Evolutionary conservation across 257 asterid genomes (phyloP).

Genomic region (Solanum chmielewskii): DNA sequence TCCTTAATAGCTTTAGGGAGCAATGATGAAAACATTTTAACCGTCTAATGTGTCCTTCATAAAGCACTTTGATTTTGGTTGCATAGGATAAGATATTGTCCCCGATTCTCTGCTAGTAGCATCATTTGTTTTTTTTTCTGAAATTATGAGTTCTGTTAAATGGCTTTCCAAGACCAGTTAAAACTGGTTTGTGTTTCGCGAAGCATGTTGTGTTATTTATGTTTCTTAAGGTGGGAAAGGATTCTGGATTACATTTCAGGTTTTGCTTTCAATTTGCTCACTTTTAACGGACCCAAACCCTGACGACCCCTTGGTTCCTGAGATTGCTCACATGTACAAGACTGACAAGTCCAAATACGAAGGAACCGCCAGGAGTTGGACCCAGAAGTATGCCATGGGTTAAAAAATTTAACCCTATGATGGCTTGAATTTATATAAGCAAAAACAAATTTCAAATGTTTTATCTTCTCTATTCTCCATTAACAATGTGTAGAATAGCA

Average conservation of each 20-base stretch:
- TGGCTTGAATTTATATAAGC: slow-evolving; percentile 21
- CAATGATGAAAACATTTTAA: not conserved
- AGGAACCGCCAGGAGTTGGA: slow-evolving; percentile 85
- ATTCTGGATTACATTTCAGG: slow-evolving; percentile 28
- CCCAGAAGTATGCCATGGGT: slow-evolving; percentile 90
- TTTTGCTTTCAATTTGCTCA: slow-evolving; percentile 70
- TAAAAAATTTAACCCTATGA: not conserved
- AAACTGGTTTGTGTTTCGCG: not conserved
- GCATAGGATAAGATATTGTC: not conserved
- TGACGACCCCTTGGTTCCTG: slow-evolving; percentile 75
- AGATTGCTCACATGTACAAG: slow-evolving; percentile 87
- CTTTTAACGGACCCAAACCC: slow-evolving; percentile 84
- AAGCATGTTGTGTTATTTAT: not conserved
- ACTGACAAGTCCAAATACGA: slow-evolving; percentile 70
- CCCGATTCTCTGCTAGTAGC: not conserved
- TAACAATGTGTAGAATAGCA: slow-evolving; percentile 14
- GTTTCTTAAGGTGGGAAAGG: slow-evolving; percentile 1
- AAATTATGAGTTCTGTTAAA: not conserved
- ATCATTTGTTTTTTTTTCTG: not conserved
- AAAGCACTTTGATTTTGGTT: not conserved
- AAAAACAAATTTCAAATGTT: not conserved
- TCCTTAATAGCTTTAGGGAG: not conserved
- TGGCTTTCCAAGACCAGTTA: not conserved
- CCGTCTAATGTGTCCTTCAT: not conserved
- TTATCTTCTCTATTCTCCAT: slow-evolving; percentile 11